These are phyloP conservation scores for Serendipita sp. DNA, from an alignment of 1,284 basidiomycete genomes.

Conservation along the genomic window DNA sequence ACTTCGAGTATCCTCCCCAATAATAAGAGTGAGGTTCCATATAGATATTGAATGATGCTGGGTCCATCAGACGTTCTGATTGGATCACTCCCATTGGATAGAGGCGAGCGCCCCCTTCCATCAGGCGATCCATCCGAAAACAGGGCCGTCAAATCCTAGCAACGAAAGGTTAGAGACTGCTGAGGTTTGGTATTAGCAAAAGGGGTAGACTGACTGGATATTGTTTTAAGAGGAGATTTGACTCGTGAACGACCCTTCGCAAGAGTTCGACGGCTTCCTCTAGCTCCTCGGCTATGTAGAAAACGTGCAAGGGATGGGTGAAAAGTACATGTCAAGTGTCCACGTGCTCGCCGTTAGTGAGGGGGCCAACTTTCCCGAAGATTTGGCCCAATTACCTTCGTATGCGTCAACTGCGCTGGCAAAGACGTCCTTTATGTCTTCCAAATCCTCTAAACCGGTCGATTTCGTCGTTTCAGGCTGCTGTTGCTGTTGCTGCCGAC, in stretches of 20 bases:
- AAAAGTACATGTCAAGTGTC: neutral
- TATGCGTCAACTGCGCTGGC: slow-evolving; percentile 39
- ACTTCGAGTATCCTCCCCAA: slow-evolving; percentile 44
- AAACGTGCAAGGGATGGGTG: neutral
- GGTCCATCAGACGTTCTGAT: slow-evolving; percentile 28
- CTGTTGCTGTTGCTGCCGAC: too few species aligned
- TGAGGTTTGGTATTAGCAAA: neutral
- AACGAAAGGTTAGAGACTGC: slow-evolving; percentile 7
- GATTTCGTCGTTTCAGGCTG: slow-evolving; percentile 16
- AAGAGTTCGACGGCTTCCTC: slow-evolving; percentile 23
- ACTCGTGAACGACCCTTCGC: slow-evolving; percentile 50
- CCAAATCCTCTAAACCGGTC: slow-evolving; percentile 36
- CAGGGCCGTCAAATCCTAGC: slow-evolving; percentile 19
- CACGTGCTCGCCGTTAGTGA: neutral
- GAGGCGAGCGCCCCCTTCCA: neutral
- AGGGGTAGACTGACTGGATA: slow-evolving; percentile 39
- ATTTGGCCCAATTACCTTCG: slow-evolving; percentile 32
- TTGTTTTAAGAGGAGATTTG: slow-evolving; percentile 38
- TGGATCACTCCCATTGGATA: neutral
- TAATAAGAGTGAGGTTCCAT: slow-evolving; percentile 45
- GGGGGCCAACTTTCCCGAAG: neutral
- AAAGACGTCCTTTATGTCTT: slow-evolving; percentile 48
- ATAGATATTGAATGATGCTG: slow-evolving; percentile 47
- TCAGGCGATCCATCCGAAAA: slow-evolving; percentile 11
- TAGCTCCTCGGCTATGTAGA: neutral